A percentile compares a stretch with the other conserved stretches of the same genome.
These are phyloP conservation scores for Cryptococcus sp. DNA, from an alignment of 1,284 basidiomycete genomes.

Conservation along the genomic window DNA sequence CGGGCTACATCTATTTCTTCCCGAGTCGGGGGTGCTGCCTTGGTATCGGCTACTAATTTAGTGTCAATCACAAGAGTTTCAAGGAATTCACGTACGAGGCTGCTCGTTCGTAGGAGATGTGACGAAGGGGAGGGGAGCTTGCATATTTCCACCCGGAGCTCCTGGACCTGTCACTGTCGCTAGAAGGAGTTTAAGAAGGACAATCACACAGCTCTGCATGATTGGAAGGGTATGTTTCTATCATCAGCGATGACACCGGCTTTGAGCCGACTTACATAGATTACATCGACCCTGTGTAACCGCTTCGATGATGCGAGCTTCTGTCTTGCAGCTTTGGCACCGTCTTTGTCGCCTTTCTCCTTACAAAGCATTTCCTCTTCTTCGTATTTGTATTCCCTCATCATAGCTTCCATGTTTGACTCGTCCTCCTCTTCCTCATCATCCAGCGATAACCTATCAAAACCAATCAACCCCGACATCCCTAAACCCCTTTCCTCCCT, in stretches of 20 bases:
- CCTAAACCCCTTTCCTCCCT: constrained; percentile 84
- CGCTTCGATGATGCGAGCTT: constrained; percentile 73
- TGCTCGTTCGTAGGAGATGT: constrained; percentile 44
- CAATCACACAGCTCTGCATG: constrained; percentile 79
- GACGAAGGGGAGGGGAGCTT: constrained; percentile 57
- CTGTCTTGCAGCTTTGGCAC: constrained; percentile 63
- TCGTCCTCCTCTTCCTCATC: constrained; percentile 44
- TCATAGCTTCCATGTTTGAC: constrained; percentile 50
- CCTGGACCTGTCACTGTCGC: constrained; percentile 80
- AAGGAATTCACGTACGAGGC: constrained; percentile 55
- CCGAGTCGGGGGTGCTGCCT: constrained; percentile 66
- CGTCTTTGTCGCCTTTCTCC: constrained; percentile 51
- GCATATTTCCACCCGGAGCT: constrained; percentile 56
- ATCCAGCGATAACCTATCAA: constrained; percentile 41
- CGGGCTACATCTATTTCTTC: constrained; percentile 93
- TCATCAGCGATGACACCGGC: not conserved
- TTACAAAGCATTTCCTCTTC: constrained; percentile 56
- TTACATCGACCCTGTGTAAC: constrained; percentile 78
- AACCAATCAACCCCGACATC: constrained; percentile 54
- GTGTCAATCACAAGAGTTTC: not conserved
- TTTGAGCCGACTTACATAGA: constrained; percentile 65
- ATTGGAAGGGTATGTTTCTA: constrained; percentile 67
- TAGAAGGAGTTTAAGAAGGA: constrained; percentile 78
- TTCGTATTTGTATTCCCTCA: constrained; percentile 64
- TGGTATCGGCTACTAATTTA: constrained; percentile 42